Base-by-base conservation (phyloP, 306 rosid species). In the Inga oerstediana region DNA sequence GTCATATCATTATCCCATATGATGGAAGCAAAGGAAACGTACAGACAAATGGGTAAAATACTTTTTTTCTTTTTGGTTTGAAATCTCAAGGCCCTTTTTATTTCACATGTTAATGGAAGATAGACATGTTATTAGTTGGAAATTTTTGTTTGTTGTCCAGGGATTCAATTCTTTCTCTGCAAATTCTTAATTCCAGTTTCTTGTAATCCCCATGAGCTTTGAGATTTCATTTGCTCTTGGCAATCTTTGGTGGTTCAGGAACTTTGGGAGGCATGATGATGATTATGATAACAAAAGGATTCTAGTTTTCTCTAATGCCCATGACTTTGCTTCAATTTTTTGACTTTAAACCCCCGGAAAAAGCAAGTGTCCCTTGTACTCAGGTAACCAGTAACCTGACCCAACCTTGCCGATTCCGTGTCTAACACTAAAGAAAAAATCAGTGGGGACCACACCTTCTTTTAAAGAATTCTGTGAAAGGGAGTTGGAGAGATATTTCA, bases 1-100 rank as follows among this genome's bases (percentile, higher is more conserved):
- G 19, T 49, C 54, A 14, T 49, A 72, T 65, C 86, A 79, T 86
- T 75, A 44, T 74, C 82, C 83, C 77, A 65, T 84, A 17, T 83
- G 84, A 46, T 65, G 85, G 78, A 76, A 84, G 84, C 82, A 85
- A 35, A 85, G 87, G 84, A 88, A 84, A 83, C 88, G 90, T 88
- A 88, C 64, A 90, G 86, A 87, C 86, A 85, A 81, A 67, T 82
- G 81, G 87, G 90, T 64, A 61, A 69, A 59, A 49, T 82, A 49
- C 67, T 75, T 68, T 78, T 64, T 90, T 72, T 22, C 7, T 6
- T 71, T 43, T 43, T 71, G 32, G 10, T 62, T 62, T 24, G 70
- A 71, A 72, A 65, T 79, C 84, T 64, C 66, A 76, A 67, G 76
- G 73, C 62, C 66, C 66, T 85, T 71, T 86, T 85, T 83, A 70